These are phyloP conservation scores for Magnusiomyces paraingens DNA, from an alignment of 1,139 yeast species.

Conservation along the genomic window DNA sequence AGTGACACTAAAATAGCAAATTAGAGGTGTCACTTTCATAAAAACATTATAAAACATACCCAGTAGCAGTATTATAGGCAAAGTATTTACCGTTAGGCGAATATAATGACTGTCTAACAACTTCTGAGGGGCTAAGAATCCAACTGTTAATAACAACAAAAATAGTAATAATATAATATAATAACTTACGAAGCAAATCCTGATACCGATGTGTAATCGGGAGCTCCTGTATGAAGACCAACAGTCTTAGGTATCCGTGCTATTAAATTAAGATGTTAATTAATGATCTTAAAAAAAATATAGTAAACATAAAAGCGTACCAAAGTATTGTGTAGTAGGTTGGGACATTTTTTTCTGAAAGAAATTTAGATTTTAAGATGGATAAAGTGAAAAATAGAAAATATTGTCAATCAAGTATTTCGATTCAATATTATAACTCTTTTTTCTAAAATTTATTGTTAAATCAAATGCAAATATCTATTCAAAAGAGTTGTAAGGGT, in stretches of 20 bases:
- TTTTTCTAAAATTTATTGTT: no score
- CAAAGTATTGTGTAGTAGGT: neutral
- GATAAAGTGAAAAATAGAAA: no score
- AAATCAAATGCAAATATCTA: no score
- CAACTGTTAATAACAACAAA: neutral
- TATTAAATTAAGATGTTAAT: neutral
- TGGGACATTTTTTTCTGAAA: neutral
- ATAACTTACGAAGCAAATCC: neutral
- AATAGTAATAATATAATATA: neutral
- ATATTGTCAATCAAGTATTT: no score
- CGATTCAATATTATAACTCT: no score
- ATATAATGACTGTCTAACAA: constrained; percentile 37
- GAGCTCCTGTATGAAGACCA: neutral
- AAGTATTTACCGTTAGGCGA: constrained; percentile 44
- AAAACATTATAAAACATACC: constrained; percentile 11
- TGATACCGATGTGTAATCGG: neutral
- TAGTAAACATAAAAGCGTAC: neutral
- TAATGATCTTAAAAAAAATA: neutral
- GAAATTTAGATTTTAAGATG: neutral
- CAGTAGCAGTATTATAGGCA: constrained; percentile 41
- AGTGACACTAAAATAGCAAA: constrained; percentile 37
- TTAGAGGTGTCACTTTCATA: neutral
- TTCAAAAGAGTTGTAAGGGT: no score
- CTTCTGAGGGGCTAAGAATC: neutral
- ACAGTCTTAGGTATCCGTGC: neutral